Evolutionary conservation across 352 stramenopile species (phyloP).

Genomic region (Phytopythium cucurbitacearum): DNA sequence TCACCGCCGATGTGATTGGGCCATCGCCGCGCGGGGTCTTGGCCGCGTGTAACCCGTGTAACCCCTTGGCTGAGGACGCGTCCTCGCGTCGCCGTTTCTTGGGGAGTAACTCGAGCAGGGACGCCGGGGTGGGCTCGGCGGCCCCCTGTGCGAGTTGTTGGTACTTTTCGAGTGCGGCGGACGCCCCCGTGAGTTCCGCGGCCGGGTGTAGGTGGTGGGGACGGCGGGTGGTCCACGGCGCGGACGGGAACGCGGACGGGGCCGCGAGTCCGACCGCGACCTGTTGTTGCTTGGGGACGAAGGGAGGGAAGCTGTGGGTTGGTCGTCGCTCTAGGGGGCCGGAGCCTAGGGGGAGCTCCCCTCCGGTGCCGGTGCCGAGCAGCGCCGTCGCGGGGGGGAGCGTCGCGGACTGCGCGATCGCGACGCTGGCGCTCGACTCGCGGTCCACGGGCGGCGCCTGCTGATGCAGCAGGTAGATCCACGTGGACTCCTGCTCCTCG

Average conservation of each 20-base stretch:
- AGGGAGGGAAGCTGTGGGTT: too few relatives aligned
- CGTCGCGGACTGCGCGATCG: neutral
- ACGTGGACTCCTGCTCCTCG: slow-evolving; percentile 45
- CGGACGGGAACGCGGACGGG: neutral
- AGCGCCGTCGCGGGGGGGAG: too few relatives aligned
- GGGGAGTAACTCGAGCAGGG: slow-evolving; percentile 12
- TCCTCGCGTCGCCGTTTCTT: slow-evolving; percentile 20
- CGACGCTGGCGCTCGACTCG: slow-evolving; percentile 4
- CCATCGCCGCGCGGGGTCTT: neutral
- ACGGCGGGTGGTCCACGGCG: neutral
- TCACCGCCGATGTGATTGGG: slow-evolving; percentile 4
- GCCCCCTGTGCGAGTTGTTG: neutral
- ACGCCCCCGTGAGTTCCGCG: slow-evolving; percentile 3
- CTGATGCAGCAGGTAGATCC: slow-evolving; percentile 55
- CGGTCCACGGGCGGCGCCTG: slow-evolving; percentile 33
- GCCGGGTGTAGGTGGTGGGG: slow-evolving; percentile 2
- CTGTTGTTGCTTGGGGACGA: too few relatives aligned
- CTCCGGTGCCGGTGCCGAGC: too few relatives aligned
- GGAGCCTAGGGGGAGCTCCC: too few relatives aligned
- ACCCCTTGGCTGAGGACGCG: neutral
- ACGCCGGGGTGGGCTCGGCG: neutral
- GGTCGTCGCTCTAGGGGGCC: too few relatives aligned
- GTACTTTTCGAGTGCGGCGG: neutral
- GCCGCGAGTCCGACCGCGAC: slow-evolving; percentile 3
- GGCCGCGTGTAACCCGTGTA: too few relatives aligned